Evolutionary conservation across 495 filamentous ascomycete species (phyloP), one percentile per base, ranked within the genome.

Genomic region (Evansstolkia leycettana): DNA sequence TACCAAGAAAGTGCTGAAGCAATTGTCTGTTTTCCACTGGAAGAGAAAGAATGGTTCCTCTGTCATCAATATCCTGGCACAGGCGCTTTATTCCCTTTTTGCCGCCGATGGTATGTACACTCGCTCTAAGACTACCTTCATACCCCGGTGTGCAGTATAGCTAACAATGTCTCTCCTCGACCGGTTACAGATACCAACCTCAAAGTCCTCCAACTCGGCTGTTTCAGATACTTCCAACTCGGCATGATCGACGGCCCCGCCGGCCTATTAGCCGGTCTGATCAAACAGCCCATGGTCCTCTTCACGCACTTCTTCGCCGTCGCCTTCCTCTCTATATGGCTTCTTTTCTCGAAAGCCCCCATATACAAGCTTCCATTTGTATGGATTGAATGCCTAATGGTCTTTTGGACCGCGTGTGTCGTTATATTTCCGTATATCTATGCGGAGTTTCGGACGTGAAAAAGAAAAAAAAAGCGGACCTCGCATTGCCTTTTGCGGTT

Each of bases 301-400:
- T 77, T 92, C 46, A 82, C 76, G 49, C 89, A 98, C 58, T 98
- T 98, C 64, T 96, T 94, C 58, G 73, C 75, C 16, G 90, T 98
- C 23, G 90, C 90, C 1, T 73, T 95, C 45, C 70, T 92, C 36
- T 77, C 80, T 11, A 87, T 98, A 38, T 92, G 84, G 81, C 51
- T 94, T 19, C 67, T 85, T 40, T 67, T 75, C 42, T 42, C 54
- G 14, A 60, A 74, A 15, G 53, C 66, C 0, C 76, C 76, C 1
- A 13, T 81, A 11, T 69, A 70, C 51, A 68, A 65, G 41, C 54
- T 79, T 37, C 78, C 83, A 1, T 11, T 78, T 7, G 68, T 76
- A 26, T 38, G 82, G 3, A 47, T 76, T 40, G 65, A 73, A 46
- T 73, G 73, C 20, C 43, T 82, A 6, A 57, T 71, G 41, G 76